Evolutionary conservation across 805 yeast species (phyloP).

Genomic region (Citeromyces nyonsensis): DNA sequence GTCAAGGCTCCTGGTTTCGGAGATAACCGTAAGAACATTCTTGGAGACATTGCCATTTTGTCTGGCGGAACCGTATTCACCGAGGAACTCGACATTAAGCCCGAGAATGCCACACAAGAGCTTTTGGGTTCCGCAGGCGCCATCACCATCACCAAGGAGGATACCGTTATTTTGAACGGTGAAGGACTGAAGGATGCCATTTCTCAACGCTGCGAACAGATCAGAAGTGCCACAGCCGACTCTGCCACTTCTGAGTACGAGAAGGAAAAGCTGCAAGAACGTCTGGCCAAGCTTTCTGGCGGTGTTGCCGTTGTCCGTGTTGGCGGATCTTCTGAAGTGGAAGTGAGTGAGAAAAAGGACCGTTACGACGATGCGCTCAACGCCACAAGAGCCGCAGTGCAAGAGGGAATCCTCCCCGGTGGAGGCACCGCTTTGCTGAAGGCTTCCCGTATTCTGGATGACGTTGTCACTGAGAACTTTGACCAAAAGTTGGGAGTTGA

Average conservation of each 20-base stretch:
- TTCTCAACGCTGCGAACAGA: conserved; percentile 83
- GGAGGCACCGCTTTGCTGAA: conserved; percentile 97
- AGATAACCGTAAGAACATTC: conserved; percentile 92
- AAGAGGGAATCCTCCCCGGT: conserved; percentile 97
- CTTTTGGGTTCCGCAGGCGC: conserved; percentile 87
- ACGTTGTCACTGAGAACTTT: conserved; percentile 67
- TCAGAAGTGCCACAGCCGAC: conserved; percentile 67
- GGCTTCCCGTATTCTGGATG: conserved; percentile 67
- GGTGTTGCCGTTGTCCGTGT: conserved; percentile 98
- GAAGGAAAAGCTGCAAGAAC: conserved; percentile 91
- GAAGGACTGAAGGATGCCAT: conserved; percentile 75
- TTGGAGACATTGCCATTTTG: conserved; percentile 89
- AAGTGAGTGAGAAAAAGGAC: conserved; percentile 98
- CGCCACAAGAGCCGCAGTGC: conserved; percentile 98
- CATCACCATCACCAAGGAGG: conserved; percentile 86
- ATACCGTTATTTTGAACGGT: conserved; percentile 88
- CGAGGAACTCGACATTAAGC: conserved; percentile 90
- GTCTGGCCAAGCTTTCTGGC: conserved; percentile 91
- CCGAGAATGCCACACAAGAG: conserved; percentile 85
- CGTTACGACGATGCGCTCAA: conserved; percentile 96
- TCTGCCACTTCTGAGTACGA: conserved; percentile 78
- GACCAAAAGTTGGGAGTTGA: conserved; percentile 95
- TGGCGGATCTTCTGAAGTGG: conserved; percentile 94
- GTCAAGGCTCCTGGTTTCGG: conserved; percentile 99
- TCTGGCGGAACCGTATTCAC: conserved; percentile 89